Evolutionary conservation across 306 rosid species (phyloP), one percentile per base, ranked within the genome.

Genomic region (Vicia faba): DNA sequence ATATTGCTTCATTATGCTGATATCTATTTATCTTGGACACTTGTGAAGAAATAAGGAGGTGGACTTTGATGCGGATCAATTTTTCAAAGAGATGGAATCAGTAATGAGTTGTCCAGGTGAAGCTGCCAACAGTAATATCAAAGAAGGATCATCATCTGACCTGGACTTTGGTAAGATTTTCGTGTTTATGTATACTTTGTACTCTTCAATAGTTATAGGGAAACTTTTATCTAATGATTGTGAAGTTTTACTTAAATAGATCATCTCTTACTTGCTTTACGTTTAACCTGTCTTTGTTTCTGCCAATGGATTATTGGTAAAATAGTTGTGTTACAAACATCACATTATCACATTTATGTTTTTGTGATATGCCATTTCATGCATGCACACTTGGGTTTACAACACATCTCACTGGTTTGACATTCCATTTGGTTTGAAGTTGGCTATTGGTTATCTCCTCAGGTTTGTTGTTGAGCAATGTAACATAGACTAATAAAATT

Each of bases 21-120:
- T 70, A 40, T 23, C 67, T 61, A 66, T 70, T 46, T 82, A 54
- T 61, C 6, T 31, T 74, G 65, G 73, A 38, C 19, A 68, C 19
- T 81, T 74, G 66, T 85, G 51, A 74, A 93, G 99, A 84, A 76
- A 85, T 75, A 79, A 84, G 85, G 97, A 95, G 14, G 97, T 90
- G 71, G 72, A 95, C 78, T 59, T 95, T 43, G 90, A 90, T 63
- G 89, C 71, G 58, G 92, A 95, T 66, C 78, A 81, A 49, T 95
- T 95, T 69, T 40, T 86, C 26, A 82, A 84, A 78, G 95, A 88
- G 62, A 69, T 93, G 80, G 97, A 82, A 76, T 90, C 99, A 62
- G 66, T 81, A 64, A 85, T 82, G 96, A 90, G 73, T 71, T 61
- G 5, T 62, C 81, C 85, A 55, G 78, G 72, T 66, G 81, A 83